Evolutionary conservation across 108 stramenopile species (phyloP), one percentile per base, ranked within the genome.

Genomic region (Discostella stelligeroides): DNA sequence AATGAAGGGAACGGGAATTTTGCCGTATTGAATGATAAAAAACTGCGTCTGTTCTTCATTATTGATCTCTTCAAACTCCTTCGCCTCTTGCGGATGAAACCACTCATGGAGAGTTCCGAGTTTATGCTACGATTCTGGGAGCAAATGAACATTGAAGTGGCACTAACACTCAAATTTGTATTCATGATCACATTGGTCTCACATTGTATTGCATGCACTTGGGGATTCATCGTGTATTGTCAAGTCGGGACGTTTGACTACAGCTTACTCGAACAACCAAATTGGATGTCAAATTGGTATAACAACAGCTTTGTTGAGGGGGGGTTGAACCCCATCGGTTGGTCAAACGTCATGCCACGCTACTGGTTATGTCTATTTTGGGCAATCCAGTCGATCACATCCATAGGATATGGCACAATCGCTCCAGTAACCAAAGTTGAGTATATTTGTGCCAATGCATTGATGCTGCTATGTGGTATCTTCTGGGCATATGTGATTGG

Each of bases 341-440:
- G 57, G 60, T 6, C 45, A 12, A 68, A 81, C 18, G 41, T 25
- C 18, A 48, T 82, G 24, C 40, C 63, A 18, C 66, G 84, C 5
- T 85, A 85, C 53, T 77, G 73, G 30, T 41, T 84, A 2, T 72
- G 55, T 15, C 55, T 84, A 34, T 82, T 84, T 56, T 84, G 81
- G 81, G 42, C 75, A 12, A 65, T 82, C 11, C 84, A 84, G 50
- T 74, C 80, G 13, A 76, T 84, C 43, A 84, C 84, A 21, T 60
- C 57, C 25, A 82, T 84, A 24, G 84, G 84, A 14, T 84, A 84
- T 59, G 84, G 84, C 15, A 81, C 74, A 28, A 66, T 84, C 37
- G 39, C 47, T 15, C 84, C 84, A 4, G 68, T 72, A 23, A 84
- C 84, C 0, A 48, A 27, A 23, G 38, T 58, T 14, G 84, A 84